phyloP scores from a whole-genome alignment of 805 yeast species.

The Wickerhamomyces canadensis region DNA sequence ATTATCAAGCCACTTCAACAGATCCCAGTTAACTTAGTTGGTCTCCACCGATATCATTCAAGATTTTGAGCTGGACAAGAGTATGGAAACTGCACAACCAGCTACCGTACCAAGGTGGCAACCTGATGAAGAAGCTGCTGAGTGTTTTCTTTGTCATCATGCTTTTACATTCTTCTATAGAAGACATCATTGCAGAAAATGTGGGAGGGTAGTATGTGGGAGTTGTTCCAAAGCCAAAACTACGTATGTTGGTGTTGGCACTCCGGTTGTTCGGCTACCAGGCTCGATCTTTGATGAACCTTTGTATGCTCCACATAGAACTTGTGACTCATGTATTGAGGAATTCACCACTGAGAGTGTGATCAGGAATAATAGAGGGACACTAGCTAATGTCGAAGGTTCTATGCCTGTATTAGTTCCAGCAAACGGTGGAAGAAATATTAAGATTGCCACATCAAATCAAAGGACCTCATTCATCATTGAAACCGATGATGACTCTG shows the following conservation, averaged over 20 bases:
- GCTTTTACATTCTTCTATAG: constrained; percentile 58
- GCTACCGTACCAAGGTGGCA: constrained; percentile 58
- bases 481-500: constrained; percentile 25
- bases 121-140: constrained; percentile 46
- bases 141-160: constrained; percentile 51
- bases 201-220: constrained; percentile 78
- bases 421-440: constrained; percentile 1
- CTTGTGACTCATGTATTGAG: constrained; percentile 68
- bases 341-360: constrained; percentile 36
- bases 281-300: constrained; percentile 39
- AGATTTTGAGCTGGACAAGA: no score
- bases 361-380: constrained; percentile 1
- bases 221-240: constrained; percentile 51
- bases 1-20: no score
- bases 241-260: constrained; percentile 52
- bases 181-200: constrained; percentile 77
- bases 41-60: not conserved
- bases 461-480: constrained; percentile 4
- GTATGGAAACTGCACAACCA: not conserved
- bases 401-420: constrained; percentile 12
- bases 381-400: constrained; percentile 1
- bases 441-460: constrained; percentile 4
- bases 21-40: no score
- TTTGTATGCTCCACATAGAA: constrained; percentile 56
- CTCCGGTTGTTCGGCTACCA: constrained; percentile 53